Evolutionary conservation across 2,329 filamentous ascomycete genomes (phyloP).

Genomic region (Neoarthrinium moseri): DNA sequence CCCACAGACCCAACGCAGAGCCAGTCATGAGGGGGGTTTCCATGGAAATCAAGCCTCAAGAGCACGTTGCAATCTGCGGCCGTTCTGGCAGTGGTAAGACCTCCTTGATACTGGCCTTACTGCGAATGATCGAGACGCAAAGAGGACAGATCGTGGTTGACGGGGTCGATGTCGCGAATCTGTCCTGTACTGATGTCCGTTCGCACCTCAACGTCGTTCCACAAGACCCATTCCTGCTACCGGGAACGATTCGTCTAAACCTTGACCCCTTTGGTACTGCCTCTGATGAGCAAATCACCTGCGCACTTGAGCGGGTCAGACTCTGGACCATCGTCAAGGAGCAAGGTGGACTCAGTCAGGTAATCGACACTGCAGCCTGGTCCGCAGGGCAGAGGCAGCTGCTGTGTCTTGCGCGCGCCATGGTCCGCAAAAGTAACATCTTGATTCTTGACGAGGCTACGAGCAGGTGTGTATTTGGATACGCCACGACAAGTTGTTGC

Average conservation of each 20-base stretch:
- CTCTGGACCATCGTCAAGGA: constrained; percentile 11
- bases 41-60: constrained; percentile 7
- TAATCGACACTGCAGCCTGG: constrained; percentile 9
- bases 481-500: not conserved
- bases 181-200: constrained; percentile 10
- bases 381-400: constrained; percentile 16
- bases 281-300: constrained; percentile 8
- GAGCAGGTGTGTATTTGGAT: constrained; percentile 14
- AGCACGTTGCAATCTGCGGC: constrained; percentile 16
- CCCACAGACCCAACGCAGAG: constrained; percentile 3
- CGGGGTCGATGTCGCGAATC: constrained; percentile 9
- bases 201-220: constrained; percentile 16
- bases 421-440: constrained; percentile 16
- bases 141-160: constrained; percentile 14
- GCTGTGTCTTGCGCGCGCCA: constrained; percentile 18
- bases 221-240: constrained; percentile 17
- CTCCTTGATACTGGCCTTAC: constrained; percentile 13
- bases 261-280: constrained; percentile 12
- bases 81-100: constrained; percentile 16
- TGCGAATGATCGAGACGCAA: constrained; percentile 13
- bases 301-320: constrained; percentile 5
- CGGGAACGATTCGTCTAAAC: constrained; percentile 16
- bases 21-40: constrained; percentile 11
- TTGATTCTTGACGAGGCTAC: constrained; percentile 22
- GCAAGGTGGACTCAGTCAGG: constrained; percentile 10